Conservation (phyloP, 192 early-diverging fungal genomes). For the Linnemannia schmuckeri region DNA sequence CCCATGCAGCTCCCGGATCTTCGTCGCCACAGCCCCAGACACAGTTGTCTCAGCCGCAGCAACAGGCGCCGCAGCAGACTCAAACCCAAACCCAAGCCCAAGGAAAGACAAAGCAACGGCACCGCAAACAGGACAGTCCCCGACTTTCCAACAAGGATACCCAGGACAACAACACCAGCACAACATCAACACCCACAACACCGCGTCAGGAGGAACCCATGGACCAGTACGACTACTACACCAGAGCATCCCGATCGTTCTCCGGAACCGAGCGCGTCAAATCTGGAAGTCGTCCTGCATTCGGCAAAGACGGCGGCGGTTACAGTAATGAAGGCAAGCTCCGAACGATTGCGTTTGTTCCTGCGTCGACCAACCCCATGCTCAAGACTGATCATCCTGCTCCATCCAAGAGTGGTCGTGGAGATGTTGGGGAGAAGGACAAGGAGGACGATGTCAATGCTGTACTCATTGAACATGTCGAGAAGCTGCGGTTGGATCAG, state of each 20-base stretch:
- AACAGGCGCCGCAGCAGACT: conserved; percentile 7
- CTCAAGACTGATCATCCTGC: conserved; percentile 12
- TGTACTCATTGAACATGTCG: conserved; percentile 9
- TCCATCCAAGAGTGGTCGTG: not conserved
- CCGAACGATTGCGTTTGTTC: conserved; percentile 29
- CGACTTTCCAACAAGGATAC: conserved; percentile 9
- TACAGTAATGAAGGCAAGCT: not conserved
- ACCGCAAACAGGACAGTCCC: conserved; percentile 10
- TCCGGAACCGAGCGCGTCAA: not conserved
- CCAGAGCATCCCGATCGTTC: conserved; percentile 1
- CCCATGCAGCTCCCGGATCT: no score
- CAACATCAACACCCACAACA: not conserved
- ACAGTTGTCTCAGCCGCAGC: conserved; percentile 15
- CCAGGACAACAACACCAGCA: conserved; percentile 1
- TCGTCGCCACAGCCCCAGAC: not conserved
- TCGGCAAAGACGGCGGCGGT: not conserved
- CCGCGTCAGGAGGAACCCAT: not conserved
- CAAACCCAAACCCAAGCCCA: not conserved
- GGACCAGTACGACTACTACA: conserved; percentile 28
- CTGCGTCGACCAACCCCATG: conserved; percentile 25
- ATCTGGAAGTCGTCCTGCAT: not conserved
- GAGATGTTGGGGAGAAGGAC: not conserved
- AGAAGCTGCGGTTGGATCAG: conserved; percentile 8
- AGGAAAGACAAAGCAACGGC: not conserved
- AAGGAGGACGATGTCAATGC: not conserved